A percentile compares a stretch with the other conserved stretches of the same genome.
Evolutionary conservation across 116 monocot species (phyloP).

Genomic region (Phalaenopsis hybrid): DNA sequence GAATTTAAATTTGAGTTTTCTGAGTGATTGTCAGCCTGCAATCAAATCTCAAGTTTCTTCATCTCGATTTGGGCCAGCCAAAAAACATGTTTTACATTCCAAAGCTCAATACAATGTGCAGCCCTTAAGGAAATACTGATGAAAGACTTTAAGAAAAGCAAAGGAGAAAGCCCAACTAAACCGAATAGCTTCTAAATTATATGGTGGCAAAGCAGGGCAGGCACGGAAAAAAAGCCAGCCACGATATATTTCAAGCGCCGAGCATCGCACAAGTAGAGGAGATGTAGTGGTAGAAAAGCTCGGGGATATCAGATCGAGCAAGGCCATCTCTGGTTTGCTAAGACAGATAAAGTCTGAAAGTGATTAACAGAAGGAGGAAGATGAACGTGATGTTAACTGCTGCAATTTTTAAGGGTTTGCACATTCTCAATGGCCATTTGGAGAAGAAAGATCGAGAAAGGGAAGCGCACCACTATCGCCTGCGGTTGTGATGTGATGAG

Average conservation of each 20-base stretch:
- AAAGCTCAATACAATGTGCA: too few relatives aligned
- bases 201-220: too few relatives aligned
- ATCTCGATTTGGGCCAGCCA: too few relatives aligned
- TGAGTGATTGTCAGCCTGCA: too few relatives aligned
- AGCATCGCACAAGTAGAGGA: constrained; percentile 37
- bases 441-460: neutral
- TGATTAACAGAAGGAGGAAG: neutral
- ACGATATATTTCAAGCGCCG: constrained; percentile 31
- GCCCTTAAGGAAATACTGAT: too few relatives aligned
- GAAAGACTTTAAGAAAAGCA: too few relatives aligned
- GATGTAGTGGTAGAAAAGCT: constrained; percentile 38
- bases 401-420: neutral
- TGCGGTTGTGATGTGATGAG: neutral
- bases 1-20: too few relatives aligned
- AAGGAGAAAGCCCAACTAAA: too few relatives aligned
- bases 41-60: too few relatives aligned
- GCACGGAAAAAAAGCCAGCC: neutral
- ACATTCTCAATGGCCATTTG: neutral
- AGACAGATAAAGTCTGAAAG: neutral
- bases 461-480: neutral
- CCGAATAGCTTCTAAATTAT: too few relatives aligned
- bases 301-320: constrained; percentile 12
- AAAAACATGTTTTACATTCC: too few relatives aligned
- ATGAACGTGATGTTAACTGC: neutral
- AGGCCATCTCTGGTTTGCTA: neutral